Percentiles rank a stretch among this genome's conserved stretches.
Evolutionary conservation across 305 asterid species (phyloP).

Genomic region (Solanum hybrid): DNA sequence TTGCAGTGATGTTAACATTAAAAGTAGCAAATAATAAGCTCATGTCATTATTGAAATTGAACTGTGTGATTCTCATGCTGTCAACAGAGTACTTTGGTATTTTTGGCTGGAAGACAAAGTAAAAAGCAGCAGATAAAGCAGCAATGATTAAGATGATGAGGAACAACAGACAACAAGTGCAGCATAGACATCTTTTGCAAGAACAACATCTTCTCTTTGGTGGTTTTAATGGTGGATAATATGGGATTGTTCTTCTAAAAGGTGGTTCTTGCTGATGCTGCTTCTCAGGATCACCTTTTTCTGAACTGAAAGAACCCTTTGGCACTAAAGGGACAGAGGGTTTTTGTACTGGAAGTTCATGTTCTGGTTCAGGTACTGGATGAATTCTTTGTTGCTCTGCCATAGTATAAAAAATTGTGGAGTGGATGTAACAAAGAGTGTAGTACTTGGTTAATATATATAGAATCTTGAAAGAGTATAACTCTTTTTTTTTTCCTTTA

Average conservation of each 20-base stretch:
- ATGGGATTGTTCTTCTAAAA: background rate
- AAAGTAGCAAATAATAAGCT: slow-evolving; percentile 52
- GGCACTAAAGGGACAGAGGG: slow-evolving; percentile 63
- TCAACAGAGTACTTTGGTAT: slow-evolving; percentile 68
- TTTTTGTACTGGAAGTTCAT: slow-evolving; percentile 7
- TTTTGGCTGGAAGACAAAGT: slow-evolving; percentile 66
- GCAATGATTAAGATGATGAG: slow-evolving; percentile 35
- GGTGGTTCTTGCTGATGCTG: background rate
- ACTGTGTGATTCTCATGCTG: slow-evolving; percentile 50
- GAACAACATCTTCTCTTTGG: slow-evolving; percentile 46
- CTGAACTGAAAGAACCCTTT: slow-evolving; percentile 48
- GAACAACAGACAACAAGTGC: slow-evolving; percentile 41
- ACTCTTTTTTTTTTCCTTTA: background rate
- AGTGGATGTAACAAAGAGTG: background rate
- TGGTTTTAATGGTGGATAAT: slow-evolving; percentile 26
- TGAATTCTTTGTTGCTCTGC: slow-evolving; percentile 72
- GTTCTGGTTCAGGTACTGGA: slow-evolving; percentile 50
- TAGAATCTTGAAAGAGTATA: background rate
- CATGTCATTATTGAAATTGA: slow-evolving; percentile 39
- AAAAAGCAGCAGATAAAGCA: slow-evolving; percentile 49
- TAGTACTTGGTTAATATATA: background rate
- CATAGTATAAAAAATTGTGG: slow-evolving; percentile 17
- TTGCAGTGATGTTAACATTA: slow-evolving; percentile 60
- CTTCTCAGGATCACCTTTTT: slow-evolving; percentile 62
- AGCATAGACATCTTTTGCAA: slow-evolving; percentile 53